Evolutionary conservation across 495 filamentous ascomycete genomes (phyloP).

Genomic region (Cercophora sp.): DNA sequence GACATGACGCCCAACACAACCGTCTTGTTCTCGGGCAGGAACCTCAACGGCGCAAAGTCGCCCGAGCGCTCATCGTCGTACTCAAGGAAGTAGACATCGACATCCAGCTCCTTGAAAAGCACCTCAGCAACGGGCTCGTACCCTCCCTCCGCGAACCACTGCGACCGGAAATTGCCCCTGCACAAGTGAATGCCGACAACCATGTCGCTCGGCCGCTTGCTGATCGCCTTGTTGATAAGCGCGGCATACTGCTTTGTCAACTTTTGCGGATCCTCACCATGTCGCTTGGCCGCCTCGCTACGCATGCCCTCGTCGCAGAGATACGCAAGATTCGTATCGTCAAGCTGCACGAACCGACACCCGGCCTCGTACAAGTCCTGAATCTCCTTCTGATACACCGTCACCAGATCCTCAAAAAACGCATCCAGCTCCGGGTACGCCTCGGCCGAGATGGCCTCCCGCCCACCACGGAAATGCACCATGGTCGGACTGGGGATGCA

Average conservation of each 20-base stretch:
- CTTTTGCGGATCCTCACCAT: constrained; percentile 50
- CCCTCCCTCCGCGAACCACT: constrained; percentile 61
- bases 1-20: constrained; percentile 64
- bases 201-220: constrained; percentile 55
- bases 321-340: constrained; percentile 63
- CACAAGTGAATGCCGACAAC: constrained; percentile 65
- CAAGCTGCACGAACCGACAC: constrained; percentile 61
- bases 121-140: constrained; percentile 66
- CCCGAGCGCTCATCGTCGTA: constrained; percentile 65
- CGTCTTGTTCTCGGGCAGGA: constrained; percentile 60
- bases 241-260: constrained; percentile 58
- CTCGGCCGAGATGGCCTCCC: constrained; percentile 51
- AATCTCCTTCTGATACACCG: constrained; percentile 58
- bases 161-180: constrained; percentile 56
- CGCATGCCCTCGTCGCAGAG: constrained; percentile 64
- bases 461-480: constrained; percentile 62
- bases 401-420: constrained; percentile 59
- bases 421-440: constrained; percentile 56
- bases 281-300: constrained; percentile 55
- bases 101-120: constrained; percentile 60
- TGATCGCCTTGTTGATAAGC: constrained; percentile 60
- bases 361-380: constrained; percentile 59
- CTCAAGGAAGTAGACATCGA: constrained; percentile 66
- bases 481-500: constrained; percentile 63
- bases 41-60: constrained; percentile 60